Conservation (phyloP, 2,329 filamentous ascomycete species). For the Hymenoscyphus fructigenus region DNA sequence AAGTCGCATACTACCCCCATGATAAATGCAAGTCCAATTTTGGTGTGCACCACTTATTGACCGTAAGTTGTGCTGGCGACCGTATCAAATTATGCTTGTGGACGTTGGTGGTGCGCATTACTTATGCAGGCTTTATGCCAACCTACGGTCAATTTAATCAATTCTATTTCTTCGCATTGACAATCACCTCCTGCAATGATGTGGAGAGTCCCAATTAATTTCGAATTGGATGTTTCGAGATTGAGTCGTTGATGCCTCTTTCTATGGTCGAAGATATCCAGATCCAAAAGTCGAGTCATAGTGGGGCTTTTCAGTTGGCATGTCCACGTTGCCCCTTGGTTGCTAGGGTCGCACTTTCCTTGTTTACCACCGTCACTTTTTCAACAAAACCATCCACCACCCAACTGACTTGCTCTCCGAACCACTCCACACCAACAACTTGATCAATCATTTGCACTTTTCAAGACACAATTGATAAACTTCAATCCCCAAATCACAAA, state of each 20-base stretch:
- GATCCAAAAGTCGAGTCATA: slow-evolving; percentile 5
- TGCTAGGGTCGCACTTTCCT: slow-evolving; percentile 6
- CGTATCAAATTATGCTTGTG: too few species aligned
- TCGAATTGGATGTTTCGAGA: not conserved
- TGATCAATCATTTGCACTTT: slow-evolving; percentile 4
- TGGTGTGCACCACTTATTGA: too few species aligned
- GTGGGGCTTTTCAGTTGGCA: not conserved
- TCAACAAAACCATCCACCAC: slow-evolving; percentile 9
- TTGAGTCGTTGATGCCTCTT: not conserved
- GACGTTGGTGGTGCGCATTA: too few species aligned
- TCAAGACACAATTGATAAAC: slow-evolving; percentile 1
- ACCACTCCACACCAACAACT: slow-evolving; percentile 5
- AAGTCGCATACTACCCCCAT: too few species aligned
- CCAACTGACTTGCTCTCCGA: not conserved
- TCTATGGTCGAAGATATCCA: not conserved
- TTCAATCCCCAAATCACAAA: not conserved
- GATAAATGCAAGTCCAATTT: too few species aligned
- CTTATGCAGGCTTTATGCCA: too few species aligned
- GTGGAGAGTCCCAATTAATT: not conserved
- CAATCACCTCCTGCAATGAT: not conserved
- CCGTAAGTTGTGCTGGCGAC: too few species aligned
- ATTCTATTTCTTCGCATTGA: not conserved
- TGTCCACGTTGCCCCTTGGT: slow-evolving; percentile 12
- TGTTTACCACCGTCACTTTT: slow-evolving; percentile 11
- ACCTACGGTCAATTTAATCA: too few species aligned